These are phyloP conservation scores for Bassia scoparia DNA, from an alignment of 148 eudicot genomes.

Conservation along the genomic window DNA sequence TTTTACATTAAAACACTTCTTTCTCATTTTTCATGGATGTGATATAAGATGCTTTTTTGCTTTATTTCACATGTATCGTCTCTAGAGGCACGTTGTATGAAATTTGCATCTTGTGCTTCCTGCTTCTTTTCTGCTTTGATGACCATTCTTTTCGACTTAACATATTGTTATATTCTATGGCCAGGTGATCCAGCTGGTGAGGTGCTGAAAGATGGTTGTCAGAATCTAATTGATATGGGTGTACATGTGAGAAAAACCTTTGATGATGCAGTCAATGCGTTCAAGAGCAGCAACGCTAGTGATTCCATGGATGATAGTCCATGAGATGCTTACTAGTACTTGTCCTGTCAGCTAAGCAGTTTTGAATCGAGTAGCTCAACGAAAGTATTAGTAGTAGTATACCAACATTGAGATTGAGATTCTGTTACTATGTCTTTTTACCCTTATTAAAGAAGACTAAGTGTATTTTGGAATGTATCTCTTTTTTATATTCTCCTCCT, in stretches of 20 bases:
- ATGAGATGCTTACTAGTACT: neutral
- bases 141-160: neutral
- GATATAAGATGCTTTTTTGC: neutral
- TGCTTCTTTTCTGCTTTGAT: neutral
- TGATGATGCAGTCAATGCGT: constrained; percentile 51
- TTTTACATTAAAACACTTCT: neutral
- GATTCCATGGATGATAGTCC: neutral
- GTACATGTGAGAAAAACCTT: constrained; percentile 60
- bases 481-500: too few species aligned
- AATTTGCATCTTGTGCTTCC: neutral
- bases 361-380: neutral
- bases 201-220: constrained; percentile 62
- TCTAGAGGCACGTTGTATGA: neutral
- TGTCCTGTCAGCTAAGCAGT: neutral
- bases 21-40: neutral
- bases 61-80: neutral
- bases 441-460: neutral
- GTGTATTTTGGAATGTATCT: too few species aligned
- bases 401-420: neutral
- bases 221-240: constrained; percentile 51
- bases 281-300: constrained; percentile 27
- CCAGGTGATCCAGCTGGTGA: constrained; percentile 65
- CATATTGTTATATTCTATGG: constrained; percentile 1
- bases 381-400: neutral
- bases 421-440: neutral